Base-by-base conservation (phyloP, 495 filamentous ascomycete genomes). In the Hypoxylon intermedium region DNA sequence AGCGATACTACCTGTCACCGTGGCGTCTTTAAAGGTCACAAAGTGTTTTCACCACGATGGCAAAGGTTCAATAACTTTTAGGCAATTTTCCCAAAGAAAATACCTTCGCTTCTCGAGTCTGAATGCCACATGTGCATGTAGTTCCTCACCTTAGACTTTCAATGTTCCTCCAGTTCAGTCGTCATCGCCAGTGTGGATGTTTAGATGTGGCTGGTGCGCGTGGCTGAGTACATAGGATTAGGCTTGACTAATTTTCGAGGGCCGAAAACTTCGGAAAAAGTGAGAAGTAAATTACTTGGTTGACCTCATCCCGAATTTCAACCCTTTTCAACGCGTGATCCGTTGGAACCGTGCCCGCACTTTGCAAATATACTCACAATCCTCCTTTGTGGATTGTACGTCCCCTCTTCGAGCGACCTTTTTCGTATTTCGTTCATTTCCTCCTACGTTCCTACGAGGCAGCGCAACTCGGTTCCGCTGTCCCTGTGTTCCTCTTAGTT, bases 251-350 rank as follows among this genome's bases (percentile, higher is more conserved):
- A 61, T 45, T 21, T 58, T 5, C 45, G 41, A 65, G 63, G 61
- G 63, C 53, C 57, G 59, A 67, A 26, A 63, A 63, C 23, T 63
- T 63, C 47, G 15, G 53, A 63, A 63, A 66, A 64, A 64, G 60
- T 64, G 28, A 52, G 58, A 57, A 62, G 53, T 40, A 60, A 66
- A 56, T 66, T 65, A 60, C 49, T 33, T 18, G 44, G 62, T 60
- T 54, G 58, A 68, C 52, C 52, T 62, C 58, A 55, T 59, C 64
- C 53, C 36, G 58, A 34, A 48, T 28, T 48, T 43, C 37, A 46
- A 58, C 36, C 9, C 34, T 23, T 38, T 31, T n/a, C 45, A 20
- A 46, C 57, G 30, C 48, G 41, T 58, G 18, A 58, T 47, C 42
- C 47, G 28, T 58, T 49, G 37, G 37, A 36, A 50, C 43, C 52